phyloP scores from a whole-genome alignment of 2,329 filamentous ascomycete species.

The Pseudogymnoascus sp. region DNA sequence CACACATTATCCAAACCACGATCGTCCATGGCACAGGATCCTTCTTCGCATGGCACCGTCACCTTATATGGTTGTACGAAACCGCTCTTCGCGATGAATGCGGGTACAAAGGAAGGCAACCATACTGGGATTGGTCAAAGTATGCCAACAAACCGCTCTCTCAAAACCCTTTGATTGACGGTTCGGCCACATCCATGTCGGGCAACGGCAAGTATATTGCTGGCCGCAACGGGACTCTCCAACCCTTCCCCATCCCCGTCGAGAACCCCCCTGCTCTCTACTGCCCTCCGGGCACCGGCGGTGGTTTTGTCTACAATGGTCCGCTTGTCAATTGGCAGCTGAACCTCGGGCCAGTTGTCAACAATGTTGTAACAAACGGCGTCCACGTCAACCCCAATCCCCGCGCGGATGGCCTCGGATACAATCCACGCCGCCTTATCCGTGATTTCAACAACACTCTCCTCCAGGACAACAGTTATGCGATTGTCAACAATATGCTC shows the following conservation, averaged over 20 bases:
- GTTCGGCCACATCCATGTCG: constrained; percentile 40
- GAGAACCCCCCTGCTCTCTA: background rate
- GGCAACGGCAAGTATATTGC: constrained; percentile 33
- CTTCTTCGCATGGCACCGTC: constrained; percentile 35
- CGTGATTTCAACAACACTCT: constrained; percentile 28
- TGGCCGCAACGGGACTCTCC: background rate
- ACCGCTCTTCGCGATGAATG: constrained; percentile 32
- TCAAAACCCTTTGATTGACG: constrained; percentile 32
- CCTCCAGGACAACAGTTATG: constrained; percentile 27
- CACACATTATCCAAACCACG: constrained; percentile 29
- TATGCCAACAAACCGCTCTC: background rate
- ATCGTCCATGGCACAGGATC: constrained; percentile 27
- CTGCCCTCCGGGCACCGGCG: background rate
- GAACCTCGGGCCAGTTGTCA: background rate
- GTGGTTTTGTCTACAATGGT: background rate
- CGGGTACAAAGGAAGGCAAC: constrained; percentile 19
- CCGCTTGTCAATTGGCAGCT: background rate
- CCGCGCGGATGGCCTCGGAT: constrained; percentile 19
- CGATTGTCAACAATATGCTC: constrained; percentile 31
- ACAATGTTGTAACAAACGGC: background rate
- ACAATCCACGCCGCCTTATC: constrained; percentile 32
- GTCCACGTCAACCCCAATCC: constrained; percentile 10
- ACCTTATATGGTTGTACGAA: constrained; percentile 31
- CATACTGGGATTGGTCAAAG: background rate
- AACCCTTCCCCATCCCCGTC: background rate